Percentiles rank a stretch among this genome's conserved stretches.
These are phyloP conservation scores for Naganishia sp. DNA, from an alignment of 1,284 basidiomycete genomes.

Conservation along the genomic window DNA sequence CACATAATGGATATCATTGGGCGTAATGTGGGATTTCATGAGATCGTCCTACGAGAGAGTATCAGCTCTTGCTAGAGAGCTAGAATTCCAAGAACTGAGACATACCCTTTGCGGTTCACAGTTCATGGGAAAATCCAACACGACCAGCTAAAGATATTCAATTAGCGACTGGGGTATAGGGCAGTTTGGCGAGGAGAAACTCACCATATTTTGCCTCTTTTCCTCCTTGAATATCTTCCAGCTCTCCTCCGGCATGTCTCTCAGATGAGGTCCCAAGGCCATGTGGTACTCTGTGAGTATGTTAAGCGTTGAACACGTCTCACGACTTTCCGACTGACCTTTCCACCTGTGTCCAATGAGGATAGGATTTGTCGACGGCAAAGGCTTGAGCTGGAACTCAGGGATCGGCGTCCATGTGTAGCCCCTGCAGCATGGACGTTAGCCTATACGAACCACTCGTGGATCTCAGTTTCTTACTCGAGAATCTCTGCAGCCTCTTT, in stretches of 20 bases:
- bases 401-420: slow-evolving; percentile 14
- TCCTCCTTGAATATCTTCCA: slow-evolving; percentile 62
- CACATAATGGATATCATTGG: slow-evolving; percentile 56
- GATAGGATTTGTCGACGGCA: slow-evolving; percentile 61
- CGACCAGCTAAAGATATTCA: slow-evolving; percentile 51
- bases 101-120: slow-evolving; percentile 41
- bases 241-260: slow-evolving; percentile 58
- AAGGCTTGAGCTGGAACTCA: slow-evolving; percentile 60
- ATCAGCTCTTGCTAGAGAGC: background rate
- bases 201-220: slow-evolving; percentile 46
- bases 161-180: background rate
- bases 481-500: slow-evolving; percentile 29
- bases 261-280: slow-evolving; percentile 55
- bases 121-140: slow-evolving; percentile 62
- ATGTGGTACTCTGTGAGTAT: slow-evolving; percentile 54
- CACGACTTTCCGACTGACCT: slow-evolving; percentile 32
- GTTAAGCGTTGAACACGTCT: background rate
- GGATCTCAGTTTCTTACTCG: slow-evolving; percentile 9
- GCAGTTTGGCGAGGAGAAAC: background rate
- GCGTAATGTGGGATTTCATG: slow-evolving; percentile 44
- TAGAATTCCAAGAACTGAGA: background rate
- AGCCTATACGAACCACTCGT: background rate
- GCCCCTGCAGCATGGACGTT: background rate
- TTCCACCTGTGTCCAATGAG: slow-evolving; percentile 62
- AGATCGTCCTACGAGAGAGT: slow-evolving; percentile 56